Evolutionary conservation across 164 flowering plant species (phyloP).

Genomic region (Santalum album): DNA sequence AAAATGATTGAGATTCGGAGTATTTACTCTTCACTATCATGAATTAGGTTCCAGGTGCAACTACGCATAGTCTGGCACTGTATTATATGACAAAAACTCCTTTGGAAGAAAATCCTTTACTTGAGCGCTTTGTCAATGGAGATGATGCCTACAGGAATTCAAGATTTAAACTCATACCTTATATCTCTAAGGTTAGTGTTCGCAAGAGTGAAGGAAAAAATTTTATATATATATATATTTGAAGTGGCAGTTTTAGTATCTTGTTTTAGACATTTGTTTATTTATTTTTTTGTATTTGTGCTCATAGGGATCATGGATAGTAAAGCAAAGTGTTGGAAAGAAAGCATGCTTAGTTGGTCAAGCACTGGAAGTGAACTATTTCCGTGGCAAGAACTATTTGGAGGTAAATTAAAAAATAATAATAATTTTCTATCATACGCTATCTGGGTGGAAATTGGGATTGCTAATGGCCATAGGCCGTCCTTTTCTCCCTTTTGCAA

Average conservation of each 20-base stretch:
- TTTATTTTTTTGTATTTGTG: neutral
- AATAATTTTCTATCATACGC: too few species aligned
- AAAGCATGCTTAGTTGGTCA: slow-evolving; percentile 87
- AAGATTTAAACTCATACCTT: slow-evolving; percentile 91
- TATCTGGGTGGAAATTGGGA: too few species aligned
- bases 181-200: slow-evolving; percentile 62
- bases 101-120: slow-evolving; percentile 32
- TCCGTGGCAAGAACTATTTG: slow-evolving; percentile 75
- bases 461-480: too few species aligned
- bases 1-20: too few species aligned
- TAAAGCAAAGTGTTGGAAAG: slow-evolving; percentile 94
- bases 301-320: slow-evolving; percentile 89
- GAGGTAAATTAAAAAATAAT: slow-evolving; percentile 68
- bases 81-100: slow-evolving; percentile 49
- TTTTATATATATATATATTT: too few species aligned
- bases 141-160: slow-evolving; percentile 59
- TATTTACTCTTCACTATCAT: neutral
- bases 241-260: too few species aligned
- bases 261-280: too few species aligned
- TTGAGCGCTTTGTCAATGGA: slow-evolving; percentile 46
- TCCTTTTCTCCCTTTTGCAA: too few species aligned
- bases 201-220: slow-evolving; percentile 39
- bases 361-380: slow-evolving; percentile 81
- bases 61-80: slow-evolving; percentile 32
- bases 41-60: slow-evolving; percentile 44